These are phyloP conservation scores for Dovyalis caffra DNA, from an alignment of 345 rosid species.

Conservation along the genomic window DNA sequence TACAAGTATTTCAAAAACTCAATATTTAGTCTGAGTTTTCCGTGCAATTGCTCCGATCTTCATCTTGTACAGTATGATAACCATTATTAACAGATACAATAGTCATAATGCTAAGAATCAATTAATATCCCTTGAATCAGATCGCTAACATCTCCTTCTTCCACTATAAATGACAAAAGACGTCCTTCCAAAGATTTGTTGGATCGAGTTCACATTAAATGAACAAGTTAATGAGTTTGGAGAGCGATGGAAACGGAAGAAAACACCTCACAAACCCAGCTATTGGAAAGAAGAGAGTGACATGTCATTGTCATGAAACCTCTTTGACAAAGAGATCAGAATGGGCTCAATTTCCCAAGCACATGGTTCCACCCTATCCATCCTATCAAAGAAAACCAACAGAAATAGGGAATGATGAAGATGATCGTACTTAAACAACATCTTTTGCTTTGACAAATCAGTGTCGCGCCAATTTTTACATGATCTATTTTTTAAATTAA, in stretches of 20 bases:
- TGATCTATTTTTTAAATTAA: no score
- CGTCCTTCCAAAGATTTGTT: background rate
- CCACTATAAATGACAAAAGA: background rate
- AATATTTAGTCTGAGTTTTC: no score
- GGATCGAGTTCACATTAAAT: background rate
- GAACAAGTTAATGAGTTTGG: background rate
- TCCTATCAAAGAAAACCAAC: background rate
- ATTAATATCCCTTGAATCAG: no score
- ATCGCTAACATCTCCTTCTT: background rate
- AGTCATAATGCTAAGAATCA: no score
- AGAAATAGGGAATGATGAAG: background rate
- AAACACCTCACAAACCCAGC: conserved; percentile 2
- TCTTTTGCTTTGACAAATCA: background rate
- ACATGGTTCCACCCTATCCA: conserved; percentile 16
- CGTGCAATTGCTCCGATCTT: no score
- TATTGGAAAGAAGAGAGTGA: background rate
- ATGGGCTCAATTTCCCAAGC: no score
- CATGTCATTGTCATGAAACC: conserved; percentile 2
- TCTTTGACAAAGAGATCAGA: conserved; percentile 23
- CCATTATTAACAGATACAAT: background rate
- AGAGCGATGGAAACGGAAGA: background rate
- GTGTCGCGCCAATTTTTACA: no score
- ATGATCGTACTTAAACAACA: background rate
- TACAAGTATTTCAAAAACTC: no score
- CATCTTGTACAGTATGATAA: no score